Evolutionary conservation across 257 asterid species (phyloP).

Genomic region (Solanum virginianum): DNA sequence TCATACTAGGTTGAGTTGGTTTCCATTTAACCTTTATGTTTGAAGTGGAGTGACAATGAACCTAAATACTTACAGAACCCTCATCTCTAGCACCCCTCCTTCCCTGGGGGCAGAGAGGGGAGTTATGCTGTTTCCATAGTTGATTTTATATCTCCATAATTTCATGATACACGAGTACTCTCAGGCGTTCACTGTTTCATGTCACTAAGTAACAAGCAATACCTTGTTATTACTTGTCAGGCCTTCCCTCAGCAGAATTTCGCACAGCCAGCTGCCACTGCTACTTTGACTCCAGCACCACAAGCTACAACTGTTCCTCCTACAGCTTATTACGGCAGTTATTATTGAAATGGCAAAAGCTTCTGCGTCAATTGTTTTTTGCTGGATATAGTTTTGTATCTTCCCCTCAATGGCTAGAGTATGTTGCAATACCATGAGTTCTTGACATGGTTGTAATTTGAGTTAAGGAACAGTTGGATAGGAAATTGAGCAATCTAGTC

Average conservation of each 20-base stretch:
- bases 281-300: constrained; percentile 45
- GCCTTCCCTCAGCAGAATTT: constrained; percentile 56
- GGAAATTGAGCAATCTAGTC: background rate
- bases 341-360: constrained; percentile 35
- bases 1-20: background rate
- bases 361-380: constrained; percentile 16
- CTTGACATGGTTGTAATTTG: constrained; percentile 6
- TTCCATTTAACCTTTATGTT: background rate
- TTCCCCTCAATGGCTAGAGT: background rate
- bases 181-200: background rate
- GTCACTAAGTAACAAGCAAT: background rate
- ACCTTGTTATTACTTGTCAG: constrained; percentile 13
- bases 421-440: constrained; percentile 1
- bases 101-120: background rate
- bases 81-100: background rate
- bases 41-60: background rate
- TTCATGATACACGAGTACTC: background rate
- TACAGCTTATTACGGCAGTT: constrained; percentile 50
- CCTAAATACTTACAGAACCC: background rate
- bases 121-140: background rate
- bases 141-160: background rate
- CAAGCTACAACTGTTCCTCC: constrained; percentile 43
- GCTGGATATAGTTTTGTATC: constrained; percentile 16
- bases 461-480: background rate
- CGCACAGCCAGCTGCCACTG: constrained; percentile 52